phyloP scores from a whole-genome alignment of 148 eudicot genomes.

The Simmondsia chinensis region DNA sequence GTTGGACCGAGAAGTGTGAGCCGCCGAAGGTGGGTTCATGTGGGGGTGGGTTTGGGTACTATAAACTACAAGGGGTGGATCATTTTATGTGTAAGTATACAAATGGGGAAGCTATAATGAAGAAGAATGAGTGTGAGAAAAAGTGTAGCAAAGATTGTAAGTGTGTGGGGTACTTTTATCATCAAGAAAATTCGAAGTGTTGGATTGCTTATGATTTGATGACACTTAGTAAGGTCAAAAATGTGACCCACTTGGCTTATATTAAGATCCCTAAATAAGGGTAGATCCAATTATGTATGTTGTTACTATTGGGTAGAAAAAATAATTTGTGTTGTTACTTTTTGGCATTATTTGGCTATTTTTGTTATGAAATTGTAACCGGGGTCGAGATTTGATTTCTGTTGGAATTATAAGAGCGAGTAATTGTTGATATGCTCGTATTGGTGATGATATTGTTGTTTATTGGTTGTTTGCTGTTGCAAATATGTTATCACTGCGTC shows the following conservation, averaged over 20 bases:
- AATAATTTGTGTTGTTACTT: no score
- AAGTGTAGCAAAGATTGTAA: conserved; percentile 14
- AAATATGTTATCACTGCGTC: no score
- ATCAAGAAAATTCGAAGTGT: conserved; percentile 7
- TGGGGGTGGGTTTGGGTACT: neutral
- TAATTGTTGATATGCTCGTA: no score
- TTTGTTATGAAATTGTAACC: no score
- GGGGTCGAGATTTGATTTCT: no score
- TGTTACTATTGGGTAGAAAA: no score
- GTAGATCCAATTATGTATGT: no score
- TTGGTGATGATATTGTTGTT: no score
- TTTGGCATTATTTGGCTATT: no score
- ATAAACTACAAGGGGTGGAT: neutral
- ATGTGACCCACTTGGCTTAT: conserved; percentile 11
- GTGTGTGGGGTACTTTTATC: conserved; percentile 16
- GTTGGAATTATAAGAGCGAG: no score
- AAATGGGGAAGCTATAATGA: neutral
- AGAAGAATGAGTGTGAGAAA: neutral
- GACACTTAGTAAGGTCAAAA: conserved; percentile 7
- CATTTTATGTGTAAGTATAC: neutral
- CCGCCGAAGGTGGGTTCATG: conserved; percentile 12
- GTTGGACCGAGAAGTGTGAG: conserved; percentile 21
- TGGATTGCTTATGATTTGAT: conserved; percentile 14
- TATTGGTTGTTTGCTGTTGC: no score
- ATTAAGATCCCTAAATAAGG: conserved; percentile 7